Evolutionary conservation across 495 filamentous ascomycete genomes (phyloP).

Genomic region (Tuber calosporum): DNA sequence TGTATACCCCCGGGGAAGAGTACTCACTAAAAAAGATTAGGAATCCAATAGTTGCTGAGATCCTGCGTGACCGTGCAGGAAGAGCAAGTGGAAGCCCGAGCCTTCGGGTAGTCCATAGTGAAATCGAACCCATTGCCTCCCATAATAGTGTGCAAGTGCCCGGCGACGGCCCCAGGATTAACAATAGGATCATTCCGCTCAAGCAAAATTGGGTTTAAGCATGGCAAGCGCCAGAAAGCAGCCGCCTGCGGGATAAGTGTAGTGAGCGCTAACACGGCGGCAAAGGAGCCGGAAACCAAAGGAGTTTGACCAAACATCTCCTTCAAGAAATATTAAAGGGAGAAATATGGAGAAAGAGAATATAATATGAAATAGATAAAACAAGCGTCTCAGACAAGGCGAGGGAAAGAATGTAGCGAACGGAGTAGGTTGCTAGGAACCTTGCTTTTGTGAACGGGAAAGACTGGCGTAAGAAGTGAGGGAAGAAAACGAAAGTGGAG

Average conservation of each 20-base stretch:
- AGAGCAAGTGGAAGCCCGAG: slow-evolving; percentile 58
- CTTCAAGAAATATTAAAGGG: background rate
- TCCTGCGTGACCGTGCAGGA: slow-evolving; percentile 60
- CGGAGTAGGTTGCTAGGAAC: slow-evolving; percentile 10
- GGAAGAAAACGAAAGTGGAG: background rate
- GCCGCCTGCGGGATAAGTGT: slow-evolving; percentile 22
- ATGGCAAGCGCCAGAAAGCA: slow-evolving; percentile 33
- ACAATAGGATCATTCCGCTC: slow-evolving; percentile 66
- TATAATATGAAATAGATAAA: background rate
- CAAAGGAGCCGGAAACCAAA: slow-evolving; percentile 12
- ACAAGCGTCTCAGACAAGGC: background rate
- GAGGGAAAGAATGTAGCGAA: slow-evolving; percentile 12
- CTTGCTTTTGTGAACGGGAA: background rate
- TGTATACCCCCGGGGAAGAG: background rate
- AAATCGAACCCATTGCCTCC: slow-evolving; percentile 65
- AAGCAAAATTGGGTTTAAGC: slow-evolving; percentile 10
- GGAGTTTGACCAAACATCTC: slow-evolving; percentile 17
- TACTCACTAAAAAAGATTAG: slow-evolving; percentile 55
- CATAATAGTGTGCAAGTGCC: slow-evolving; percentile 67
- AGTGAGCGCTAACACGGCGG: slow-evolving; percentile 18
- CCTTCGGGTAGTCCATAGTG: slow-evolving; percentile 53
- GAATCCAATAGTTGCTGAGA: slow-evolving; percentile 72
- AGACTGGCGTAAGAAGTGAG: background rate
- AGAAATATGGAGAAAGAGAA: background rate
- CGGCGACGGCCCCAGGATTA: slow-evolving; percentile 50